phyloP scores from a whole-genome alignment of 176 grass and related monocot genomes.

The Eragrostis nindensis region DNA sequence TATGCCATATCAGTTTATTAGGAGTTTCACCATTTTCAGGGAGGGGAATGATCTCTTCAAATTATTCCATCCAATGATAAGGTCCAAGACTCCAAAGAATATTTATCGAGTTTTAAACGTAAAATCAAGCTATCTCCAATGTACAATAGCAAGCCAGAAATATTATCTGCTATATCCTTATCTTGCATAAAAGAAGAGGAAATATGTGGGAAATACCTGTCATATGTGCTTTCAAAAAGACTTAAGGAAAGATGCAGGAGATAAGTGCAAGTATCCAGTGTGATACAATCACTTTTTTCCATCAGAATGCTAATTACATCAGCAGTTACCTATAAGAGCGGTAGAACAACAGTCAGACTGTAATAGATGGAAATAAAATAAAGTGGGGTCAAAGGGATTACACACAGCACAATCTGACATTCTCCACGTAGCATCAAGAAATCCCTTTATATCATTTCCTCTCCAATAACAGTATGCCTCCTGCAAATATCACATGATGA shows the following conservation, averaged over 20 bases:
- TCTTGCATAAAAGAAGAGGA: conserved; percentile 34
- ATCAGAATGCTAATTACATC: conserved; percentile 66
- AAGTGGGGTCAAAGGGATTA: conserved; percentile 30
- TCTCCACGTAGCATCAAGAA: conserved; percentile 51
- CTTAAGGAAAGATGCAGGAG: conserved; percentile 56
- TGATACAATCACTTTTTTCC: conserved; percentile 60
- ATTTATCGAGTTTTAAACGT: not conserved
- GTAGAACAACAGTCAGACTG: conserved; percentile 40
- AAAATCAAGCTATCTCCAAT: not conserved
- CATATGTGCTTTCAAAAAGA: conserved; percentile 69
- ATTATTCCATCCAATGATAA: too few species aligned
- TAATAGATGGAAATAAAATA: conserved; percentile 41
- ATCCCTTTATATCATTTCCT: conserved; percentile 56
- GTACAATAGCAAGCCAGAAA: conserved; percentile 35
- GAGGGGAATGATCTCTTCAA: too few species aligned
- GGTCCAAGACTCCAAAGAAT: not conserved
- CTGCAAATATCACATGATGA: conserved; percentile 47
- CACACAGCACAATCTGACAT: conserved; percentile 64
- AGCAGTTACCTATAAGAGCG: conserved; percentile 58
- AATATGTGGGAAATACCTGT: conserved; percentile 58
- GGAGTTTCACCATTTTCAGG: not conserved
- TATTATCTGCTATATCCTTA: conserved; percentile 16
- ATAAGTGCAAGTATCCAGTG: conserved; percentile 61
- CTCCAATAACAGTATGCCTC: conserved; percentile 63
- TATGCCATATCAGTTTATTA: not conserved